Evolutionary conservation across 192 early-diverging fungal genomes (phyloP).

Genomic region (Phlyctochytrium planicorne): DNA sequence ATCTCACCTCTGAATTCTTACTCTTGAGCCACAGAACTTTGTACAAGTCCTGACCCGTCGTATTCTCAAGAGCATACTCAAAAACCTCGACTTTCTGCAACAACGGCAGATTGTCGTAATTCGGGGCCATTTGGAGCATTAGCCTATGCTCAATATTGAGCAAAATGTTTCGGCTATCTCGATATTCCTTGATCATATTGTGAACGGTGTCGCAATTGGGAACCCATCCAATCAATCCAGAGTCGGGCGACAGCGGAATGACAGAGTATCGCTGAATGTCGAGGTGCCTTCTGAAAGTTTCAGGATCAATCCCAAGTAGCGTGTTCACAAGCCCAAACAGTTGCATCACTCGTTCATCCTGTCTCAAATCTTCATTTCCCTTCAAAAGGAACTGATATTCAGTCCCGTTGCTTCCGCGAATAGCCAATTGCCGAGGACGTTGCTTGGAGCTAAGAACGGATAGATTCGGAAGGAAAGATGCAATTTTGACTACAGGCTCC

Average conservation of each 20-base stretch:
- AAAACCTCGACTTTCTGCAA: slow-evolving; percentile 84
- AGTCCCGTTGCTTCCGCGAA: slow-evolving; percentile 85
- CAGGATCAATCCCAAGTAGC: slow-evolving; percentile 72
- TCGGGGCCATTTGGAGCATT: slow-evolving; percentile 89
- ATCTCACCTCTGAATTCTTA: slow-evolving; percentile 70
- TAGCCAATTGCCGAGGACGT: slow-evolving; percentile 78
- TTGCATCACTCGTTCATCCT: slow-evolving; percentile 99
- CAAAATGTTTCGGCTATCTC: slow-evolving; percentile 75
- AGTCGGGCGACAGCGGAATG: slow-evolving; percentile 93
- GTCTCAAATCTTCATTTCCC: slow-evolving; percentile 96
- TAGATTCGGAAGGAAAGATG: slow-evolving; percentile 79
- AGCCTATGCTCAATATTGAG: slow-evolving; percentile 87
- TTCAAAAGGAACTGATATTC: slow-evolving; percentile 92
- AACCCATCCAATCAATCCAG: slow-evolving; percentile 93
- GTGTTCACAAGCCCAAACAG: slow-evolving; percentile 96
- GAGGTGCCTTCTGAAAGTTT: slow-evolving; percentile 78
- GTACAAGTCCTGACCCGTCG: slow-evolving; percentile 79
- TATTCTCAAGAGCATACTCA: slow-evolving; percentile 76
- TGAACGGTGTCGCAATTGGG: slow-evolving; percentile 87
- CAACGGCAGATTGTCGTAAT: slow-evolving; percentile 81
- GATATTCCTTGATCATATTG: slow-evolving; percentile 80
- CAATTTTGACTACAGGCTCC: slow-evolving; percentile 81
- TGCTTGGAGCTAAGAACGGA: slow-evolving; percentile 92
- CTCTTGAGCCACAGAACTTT: slow-evolving; percentile 84
- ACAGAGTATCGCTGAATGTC: slow-evolving; percentile 85